These are phyloP conservation scores for Rubia tinctorum DNA, from an alignment of 305 asterid species.

Conservation along the genomic window DNA sequence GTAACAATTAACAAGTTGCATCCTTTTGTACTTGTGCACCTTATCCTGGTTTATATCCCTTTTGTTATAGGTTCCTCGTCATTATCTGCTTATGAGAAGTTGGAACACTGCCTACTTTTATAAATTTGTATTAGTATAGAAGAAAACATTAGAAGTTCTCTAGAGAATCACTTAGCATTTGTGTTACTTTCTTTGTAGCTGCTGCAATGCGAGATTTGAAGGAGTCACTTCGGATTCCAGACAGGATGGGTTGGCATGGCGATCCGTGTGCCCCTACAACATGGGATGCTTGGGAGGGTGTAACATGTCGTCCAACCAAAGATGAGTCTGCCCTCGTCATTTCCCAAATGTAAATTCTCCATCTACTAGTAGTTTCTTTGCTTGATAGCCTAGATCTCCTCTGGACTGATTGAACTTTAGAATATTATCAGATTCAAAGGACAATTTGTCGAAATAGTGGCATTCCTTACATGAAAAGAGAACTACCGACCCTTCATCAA, in stretches of 20 bases:
- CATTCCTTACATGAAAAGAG: not conserved
- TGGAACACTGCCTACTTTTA: not conserved
- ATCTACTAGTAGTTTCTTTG: not conserved
- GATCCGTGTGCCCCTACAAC: conserved; percentile 96
- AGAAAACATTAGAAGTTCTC: not conserved
- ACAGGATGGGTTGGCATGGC: conserved; percentile 99
- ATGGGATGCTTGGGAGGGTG: conserved; percentile 99
- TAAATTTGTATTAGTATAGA: not conserved
- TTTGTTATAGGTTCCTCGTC: not conserved
- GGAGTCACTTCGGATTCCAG: conserved; percentile 86
- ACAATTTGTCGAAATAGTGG: not conserved
- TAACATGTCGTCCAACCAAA: conserved; percentile 61
- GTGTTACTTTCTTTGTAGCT: conserved; percentile 38
- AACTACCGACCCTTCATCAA: not conserved
- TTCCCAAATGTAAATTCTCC: conserved; percentile 69
- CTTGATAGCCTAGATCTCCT: not conserved
- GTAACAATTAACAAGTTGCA: not conserved
- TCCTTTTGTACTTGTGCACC: not conserved
- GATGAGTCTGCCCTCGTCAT: conserved; percentile 47
- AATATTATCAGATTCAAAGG: not conserved
- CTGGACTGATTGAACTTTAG: not conserved
- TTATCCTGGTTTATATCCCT: not conserved
- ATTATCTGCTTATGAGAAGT: not conserved
- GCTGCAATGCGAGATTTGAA: conserved; percentile 84
- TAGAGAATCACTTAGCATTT: conserved; percentile 2